Base-by-base conservation (phyloP, 345 rosid genomes). In the Cardamine chenopodiifolia region DNA sequence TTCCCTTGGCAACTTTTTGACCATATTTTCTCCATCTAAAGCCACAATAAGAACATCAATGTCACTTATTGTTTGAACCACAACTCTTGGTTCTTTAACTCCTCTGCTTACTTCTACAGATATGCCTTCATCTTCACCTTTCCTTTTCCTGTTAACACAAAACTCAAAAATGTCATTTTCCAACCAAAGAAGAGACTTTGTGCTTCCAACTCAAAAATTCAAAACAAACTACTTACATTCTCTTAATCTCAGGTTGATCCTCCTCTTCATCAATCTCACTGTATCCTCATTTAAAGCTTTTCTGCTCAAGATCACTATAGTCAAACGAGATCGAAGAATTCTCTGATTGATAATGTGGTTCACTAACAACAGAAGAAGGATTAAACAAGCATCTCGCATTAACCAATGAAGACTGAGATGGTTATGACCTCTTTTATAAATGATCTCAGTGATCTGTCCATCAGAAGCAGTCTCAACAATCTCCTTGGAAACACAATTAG, bases 11-110 rank as follows among this genome's bases (percentile, higher is more conserved):
- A 35, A 90, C 99, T 83, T 92, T 95, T 80, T 95, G 99, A 63
- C 99, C 99, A 76, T 92, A 95, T 72, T 92, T 95, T 73, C 99
- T 95, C 99, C 98, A 92, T 74, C 92, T 89, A 60, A 89, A 95
- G 0, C 99, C 99, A 88, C 99, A 49, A 89, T 86, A 26, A 95
- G 90, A 78, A 95, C 87, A 86, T 95, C 98, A 58, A 95, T 92
- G 66, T 90, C 96, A 79, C 99, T 95, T 25, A 92, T 89, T 17
- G 99, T 95, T 65, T 95, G 98, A 79, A 95, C 98, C 23, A 92
- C 97, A 62, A 95, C 97, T 78, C 97, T 89, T 4, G 98, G 98
- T 72, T 95, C 98, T 64, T 96, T 89, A 61, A 92, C 91, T 78
- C 97, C 89, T 79, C 90, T 89, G 84, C 80, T 90, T 72, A 87